These are phyloP conservation scores for Friedmanniomyces simplex DNA, from an alignment of 495 filamentous ascomycete genomes.

Conservation along the genomic window DNA sequence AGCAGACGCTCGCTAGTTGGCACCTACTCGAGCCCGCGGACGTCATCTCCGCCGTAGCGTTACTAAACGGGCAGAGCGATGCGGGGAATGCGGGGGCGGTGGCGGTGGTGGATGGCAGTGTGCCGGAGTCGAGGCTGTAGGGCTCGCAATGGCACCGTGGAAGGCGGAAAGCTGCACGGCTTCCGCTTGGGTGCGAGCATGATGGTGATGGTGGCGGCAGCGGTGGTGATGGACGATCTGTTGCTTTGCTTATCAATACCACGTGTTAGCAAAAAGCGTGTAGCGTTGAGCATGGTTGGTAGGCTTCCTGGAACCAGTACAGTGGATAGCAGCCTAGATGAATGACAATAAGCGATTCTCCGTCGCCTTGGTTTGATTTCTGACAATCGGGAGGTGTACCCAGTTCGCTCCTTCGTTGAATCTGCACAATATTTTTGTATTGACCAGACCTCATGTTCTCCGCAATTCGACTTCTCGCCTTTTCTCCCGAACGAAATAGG, in stretches of 20 bases:
- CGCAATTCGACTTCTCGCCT: no score
- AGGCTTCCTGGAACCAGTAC: background rate
- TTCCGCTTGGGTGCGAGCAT: no score
- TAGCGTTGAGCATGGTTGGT: background rate
- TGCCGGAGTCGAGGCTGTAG: slow-evolving; percentile 6
- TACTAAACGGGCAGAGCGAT: slow-evolving; percentile 48
- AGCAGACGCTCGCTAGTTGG: slow-evolving; percentile 77
- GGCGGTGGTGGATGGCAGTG: slow-evolving; percentile 28
- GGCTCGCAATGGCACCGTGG: no score
- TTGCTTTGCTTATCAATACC: no score
- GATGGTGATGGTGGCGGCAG: no score
- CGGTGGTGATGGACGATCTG: no score
- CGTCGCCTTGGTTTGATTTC: background rate
- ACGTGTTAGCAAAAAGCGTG: background rate
- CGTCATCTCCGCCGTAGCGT: slow-evolving; percentile 66
- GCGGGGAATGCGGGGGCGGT: slow-evolving; percentile 36
- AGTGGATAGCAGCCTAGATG: background rate
- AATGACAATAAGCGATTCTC: background rate
- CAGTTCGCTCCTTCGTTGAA: no score
- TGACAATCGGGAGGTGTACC: no score
- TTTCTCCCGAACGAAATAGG: no score
- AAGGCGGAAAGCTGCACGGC: no score
- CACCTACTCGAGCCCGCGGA: slow-evolving; percentile 79
- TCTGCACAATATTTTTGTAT: no score
- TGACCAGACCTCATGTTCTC: no score